Evolutionary conservation across 73 alveolate genomes (phyloP), one percentile per base, ranked within the genome.

Genomic region (Paramecium octaurelia): DNA sequence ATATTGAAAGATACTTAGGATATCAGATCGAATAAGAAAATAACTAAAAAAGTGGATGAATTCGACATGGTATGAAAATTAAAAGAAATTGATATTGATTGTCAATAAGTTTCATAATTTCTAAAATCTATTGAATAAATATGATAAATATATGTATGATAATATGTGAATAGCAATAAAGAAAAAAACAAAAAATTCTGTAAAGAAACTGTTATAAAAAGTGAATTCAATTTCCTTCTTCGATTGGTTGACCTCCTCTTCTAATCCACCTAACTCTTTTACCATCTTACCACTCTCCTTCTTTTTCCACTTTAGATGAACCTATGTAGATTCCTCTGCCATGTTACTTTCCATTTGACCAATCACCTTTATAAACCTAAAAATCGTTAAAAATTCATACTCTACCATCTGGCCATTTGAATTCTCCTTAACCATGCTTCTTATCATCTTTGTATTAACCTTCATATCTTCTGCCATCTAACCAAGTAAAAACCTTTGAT

Each of bases 381-480:
- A 77, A 87, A 2, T 20, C 92, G 92, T 80, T 14, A 20, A 40
- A 23, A 42, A 43, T 24, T 64, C 71, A 14, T 58, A 69, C 77
- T 80, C 91, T 42, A 10, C 91, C 91, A 80, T 80, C 91, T 10
- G 91, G 76, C 91, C 91, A 80, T 48, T 44, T 43, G 20, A 80
- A 80, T 80, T 43, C 91, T 27, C 91, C 91, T 24, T 44, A 80
- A 23, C 91, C 91, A 69, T 95, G 96, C 35, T 94, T 94, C 48
- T 71, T 92, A 92, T 94, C 95, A 94, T 95, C 96, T 20, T 86
- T 77, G 88, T 95, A 95, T 24, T 94, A 85, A 18, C 98, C 97
- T 42, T 92, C 95, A 92, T 95, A 94, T 71, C 89, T 94, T 93
- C 95, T 95, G 20, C 95, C 95, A 68, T 95, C 96, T 16, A 73